Evolutionary conservation across 768 basidiomycete genomes (phyloP).

Genomic region (Lenzites betulinus): DNA sequence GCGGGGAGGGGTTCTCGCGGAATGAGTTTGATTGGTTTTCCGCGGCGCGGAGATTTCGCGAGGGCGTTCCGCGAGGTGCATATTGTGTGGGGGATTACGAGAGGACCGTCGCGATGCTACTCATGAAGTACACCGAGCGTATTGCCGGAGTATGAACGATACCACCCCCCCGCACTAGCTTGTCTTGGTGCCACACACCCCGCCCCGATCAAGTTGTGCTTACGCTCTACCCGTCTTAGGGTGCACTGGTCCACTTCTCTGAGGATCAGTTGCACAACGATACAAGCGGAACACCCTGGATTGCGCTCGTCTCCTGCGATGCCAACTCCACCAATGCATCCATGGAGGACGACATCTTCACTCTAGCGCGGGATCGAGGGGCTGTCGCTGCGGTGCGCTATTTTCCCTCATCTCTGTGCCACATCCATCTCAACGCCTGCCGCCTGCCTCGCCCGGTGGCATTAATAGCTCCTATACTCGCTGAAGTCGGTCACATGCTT

Average conservation of each 20-base stretch:
- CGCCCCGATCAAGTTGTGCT: no score
- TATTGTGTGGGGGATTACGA: no score
- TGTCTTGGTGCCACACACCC: no score
- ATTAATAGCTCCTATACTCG: constrained; percentile 73
- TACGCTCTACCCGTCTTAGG: constrained; percentile 42
- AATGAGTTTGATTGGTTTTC: not conserved
- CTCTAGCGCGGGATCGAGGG: constrained; percentile 74
- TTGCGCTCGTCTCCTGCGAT: constrained; percentile 87
- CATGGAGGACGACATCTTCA: constrained; percentile 72
- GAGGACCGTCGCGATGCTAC: no score
- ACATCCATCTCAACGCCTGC: not conserved
- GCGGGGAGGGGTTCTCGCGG: no score
- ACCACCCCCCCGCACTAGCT: no score
- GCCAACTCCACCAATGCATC: constrained; percentile 68
- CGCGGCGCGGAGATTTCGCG: no score
- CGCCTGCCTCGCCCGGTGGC: not conserved
- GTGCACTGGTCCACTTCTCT: constrained; percentile 82
- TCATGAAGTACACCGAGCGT: no score
- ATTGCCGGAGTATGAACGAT: no score
- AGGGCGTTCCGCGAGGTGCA: no score
- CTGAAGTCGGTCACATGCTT: constrained; percentile 68
- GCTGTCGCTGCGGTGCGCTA: constrained; percentile 74
- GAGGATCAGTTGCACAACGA: constrained; percentile 54
- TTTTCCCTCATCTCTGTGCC: not conserved
- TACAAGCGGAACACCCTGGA: constrained; percentile 79